Evolutionary conservation across 2,329 filamentous ascomycete species (phyloP).

Genomic region (Talaromyces verruculosus): DNA sequence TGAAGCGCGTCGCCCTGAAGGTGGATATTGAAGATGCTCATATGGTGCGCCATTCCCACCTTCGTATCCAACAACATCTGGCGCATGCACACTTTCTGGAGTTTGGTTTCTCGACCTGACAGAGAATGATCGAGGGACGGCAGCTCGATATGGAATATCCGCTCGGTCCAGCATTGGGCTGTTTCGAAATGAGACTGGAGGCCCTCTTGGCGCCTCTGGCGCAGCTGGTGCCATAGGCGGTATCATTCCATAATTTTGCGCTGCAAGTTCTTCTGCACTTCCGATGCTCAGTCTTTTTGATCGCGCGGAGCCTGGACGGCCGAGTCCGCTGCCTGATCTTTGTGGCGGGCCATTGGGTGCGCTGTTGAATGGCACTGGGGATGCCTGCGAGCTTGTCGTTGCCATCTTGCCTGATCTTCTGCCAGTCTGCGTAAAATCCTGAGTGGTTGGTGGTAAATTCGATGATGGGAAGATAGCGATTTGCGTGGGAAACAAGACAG

Average conservation of each 20-base stretch:
- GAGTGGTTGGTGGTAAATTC: neutral
- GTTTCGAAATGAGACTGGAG: slow-evolving; percentile 59
- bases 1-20: neutral
- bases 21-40: slow-evolving; percentile 13
- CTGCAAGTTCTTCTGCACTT: slow-evolving; percentile 12
- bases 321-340: slow-evolving; percentile 11
- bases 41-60: neutral
- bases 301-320: slow-evolving; percentile 12
- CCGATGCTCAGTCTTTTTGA: slow-evolving; percentile 12
- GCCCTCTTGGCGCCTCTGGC: slow-evolving; percentile 58
- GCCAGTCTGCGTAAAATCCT: neutral
- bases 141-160: slow-evolving; percentile 17
- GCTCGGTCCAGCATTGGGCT: slow-evolving; percentile 32
- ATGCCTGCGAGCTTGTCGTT: slow-evolving; percentile 11
- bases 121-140: slow-evolving; percentile 29
- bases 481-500: neutral
- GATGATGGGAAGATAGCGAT: neutral
- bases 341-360: slow-evolving; percentile 7
- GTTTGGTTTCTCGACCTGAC: slow-evolving; percentile 27
- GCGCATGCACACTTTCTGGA: slow-evolving; percentile 16
- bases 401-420: slow-evolving; percentile 6
- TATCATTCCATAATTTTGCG: slow-evolving; percentile 20
- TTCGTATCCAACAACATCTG: slow-evolving; percentile 15
- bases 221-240: slow-evolving; percentile 19
- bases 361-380: slow-evolving; percentile 11